Conservation (phyloP, 1,284 basidiomycete species). For the Exobasidium cylindrosporum region DNA sequence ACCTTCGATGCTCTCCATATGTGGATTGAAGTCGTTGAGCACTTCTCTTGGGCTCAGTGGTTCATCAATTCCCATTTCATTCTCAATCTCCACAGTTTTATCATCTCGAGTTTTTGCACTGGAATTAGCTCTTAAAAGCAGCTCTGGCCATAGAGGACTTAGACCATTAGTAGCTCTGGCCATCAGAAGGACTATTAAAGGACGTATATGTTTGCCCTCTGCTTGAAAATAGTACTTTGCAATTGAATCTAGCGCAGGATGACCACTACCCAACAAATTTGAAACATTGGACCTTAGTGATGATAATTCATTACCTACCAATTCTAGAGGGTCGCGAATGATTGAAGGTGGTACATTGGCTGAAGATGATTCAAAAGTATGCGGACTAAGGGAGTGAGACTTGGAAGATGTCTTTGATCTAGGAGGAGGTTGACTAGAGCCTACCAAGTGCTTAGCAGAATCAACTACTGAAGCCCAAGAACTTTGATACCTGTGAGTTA, state of each 20-base stretch:
- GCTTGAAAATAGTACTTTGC: constrained; percentile 87
- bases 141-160: constrained; percentile 59
- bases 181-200: constrained; percentile 85
- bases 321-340: constrained; percentile 40
- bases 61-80: constrained; percentile 61
- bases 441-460: background rate
- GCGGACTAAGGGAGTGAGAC: background rate
- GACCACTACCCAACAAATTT: constrained; percentile 78
- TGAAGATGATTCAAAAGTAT: background rate
- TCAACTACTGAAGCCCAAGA: background rate
- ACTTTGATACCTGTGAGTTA: background rate
- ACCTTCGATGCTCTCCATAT: constrained; percentile 63
- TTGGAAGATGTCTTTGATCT: background rate
- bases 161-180: constrained; percentile 84
- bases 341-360: constrained; percentile 14
- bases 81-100: constrained; percentile 40
- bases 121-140: constrained; percentile 54
- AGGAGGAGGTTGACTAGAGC: background rate
- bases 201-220: constrained; percentile 76
- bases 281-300: constrained; percentile 73
- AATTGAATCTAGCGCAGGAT: constrained; percentile 80
- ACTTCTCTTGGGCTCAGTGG: constrained; percentile 71
- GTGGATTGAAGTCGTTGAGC: constrained; percentile 80
- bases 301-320: constrained; percentile 62
- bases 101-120: constrained; percentile 40